Evolutionary conservation across 2,329 filamentous ascomycete species (phyloP).

Genomic region (Exophiala spinifera): DNA sequence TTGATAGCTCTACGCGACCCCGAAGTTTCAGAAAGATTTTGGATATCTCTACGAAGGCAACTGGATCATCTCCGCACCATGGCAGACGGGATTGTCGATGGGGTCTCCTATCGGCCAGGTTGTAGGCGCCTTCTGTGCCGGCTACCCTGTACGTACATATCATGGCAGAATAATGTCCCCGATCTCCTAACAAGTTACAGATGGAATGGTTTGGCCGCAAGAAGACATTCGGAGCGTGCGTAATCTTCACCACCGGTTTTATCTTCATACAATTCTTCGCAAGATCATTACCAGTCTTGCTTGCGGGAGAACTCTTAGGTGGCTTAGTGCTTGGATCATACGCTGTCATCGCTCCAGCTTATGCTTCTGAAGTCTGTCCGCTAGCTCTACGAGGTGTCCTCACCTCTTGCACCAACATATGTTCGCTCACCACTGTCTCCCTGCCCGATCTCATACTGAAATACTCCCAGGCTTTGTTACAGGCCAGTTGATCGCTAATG

Average conservation of each 20-base stretch:
- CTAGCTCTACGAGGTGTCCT: constrained; percentile 48
- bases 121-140: constrained; percentile 40
- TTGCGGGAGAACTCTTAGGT: constrained; percentile 47
- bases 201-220: constrained; percentile 40
- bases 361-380: constrained; percentile 43
- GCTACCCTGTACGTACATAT: constrained; percentile 27
- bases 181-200: neutral
- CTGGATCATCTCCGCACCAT: constrained; percentile 52
- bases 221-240: constrained; percentile 26
- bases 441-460: neutral
- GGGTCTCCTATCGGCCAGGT: constrained; percentile 48
- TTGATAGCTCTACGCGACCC: constrained; percentile 59
- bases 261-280: constrained; percentile 35
- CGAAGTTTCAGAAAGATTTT: constrained; percentile 57
- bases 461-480: constrained; percentile 34
- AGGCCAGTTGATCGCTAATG: constrained; percentile 38
- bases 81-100: constrained; percentile 61
- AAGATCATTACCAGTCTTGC: constrained; percentile 37
- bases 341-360: constrained; percentile 48
- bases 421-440: constrained; percentile 17
- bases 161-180: neutral
- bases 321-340: constrained; percentile 50
- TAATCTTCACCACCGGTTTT: constrained; percentile 24
- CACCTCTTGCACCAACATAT: constrained; percentile 51
- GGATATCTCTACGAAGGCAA: constrained; percentile 47